phyloP scores from a whole-genome alignment of 257 asterid species.

The Lycium ferocissimum region DNA sequence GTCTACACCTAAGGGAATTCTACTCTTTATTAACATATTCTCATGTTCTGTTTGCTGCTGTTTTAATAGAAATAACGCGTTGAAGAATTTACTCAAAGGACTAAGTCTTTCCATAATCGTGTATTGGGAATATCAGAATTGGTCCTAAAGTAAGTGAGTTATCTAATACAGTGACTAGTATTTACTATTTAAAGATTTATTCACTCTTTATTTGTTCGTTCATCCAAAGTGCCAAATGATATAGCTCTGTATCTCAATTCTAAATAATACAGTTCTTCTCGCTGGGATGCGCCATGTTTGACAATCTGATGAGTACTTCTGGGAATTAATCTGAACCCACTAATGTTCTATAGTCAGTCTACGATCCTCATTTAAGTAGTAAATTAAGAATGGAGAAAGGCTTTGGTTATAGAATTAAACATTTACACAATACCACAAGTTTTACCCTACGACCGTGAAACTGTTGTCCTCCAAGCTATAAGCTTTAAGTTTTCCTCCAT shows the following conservation, averaged over 20 bases:
- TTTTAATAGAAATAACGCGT: conserved; percentile 11
- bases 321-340: conserved; percentile 8
- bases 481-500: not conserved
- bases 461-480: not conserved
- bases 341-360: not conserved
- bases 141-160: not conserved
- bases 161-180: not conserved
- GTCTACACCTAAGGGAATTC: conserved; percentile 23
- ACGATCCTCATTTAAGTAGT: not conserved
- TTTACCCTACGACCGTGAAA: not conserved
- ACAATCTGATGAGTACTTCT: not conserved
- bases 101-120: not conserved
- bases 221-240: not conserved
- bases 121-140: not conserved
- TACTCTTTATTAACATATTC: conserved; percentile 29
- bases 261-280: not conserved
- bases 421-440: conserved; percentile 9
- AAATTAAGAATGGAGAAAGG: not conserved
- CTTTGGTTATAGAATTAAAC: conserved; percentile 5
- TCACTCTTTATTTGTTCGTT: not conserved
- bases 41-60: conserved; percentile 33
- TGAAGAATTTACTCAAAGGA: conserved; percentile 19
- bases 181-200: not conserved
- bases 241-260: not conserved
- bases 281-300: not conserved